A percentile compares a stretch with the other conserved stretches of the same genome.
These are phyloP conservation scores for Boletus rufocinnamomeus DNA, from an alignment of 768 basidiomycete genomes.

Conservation along the genomic window DNA sequence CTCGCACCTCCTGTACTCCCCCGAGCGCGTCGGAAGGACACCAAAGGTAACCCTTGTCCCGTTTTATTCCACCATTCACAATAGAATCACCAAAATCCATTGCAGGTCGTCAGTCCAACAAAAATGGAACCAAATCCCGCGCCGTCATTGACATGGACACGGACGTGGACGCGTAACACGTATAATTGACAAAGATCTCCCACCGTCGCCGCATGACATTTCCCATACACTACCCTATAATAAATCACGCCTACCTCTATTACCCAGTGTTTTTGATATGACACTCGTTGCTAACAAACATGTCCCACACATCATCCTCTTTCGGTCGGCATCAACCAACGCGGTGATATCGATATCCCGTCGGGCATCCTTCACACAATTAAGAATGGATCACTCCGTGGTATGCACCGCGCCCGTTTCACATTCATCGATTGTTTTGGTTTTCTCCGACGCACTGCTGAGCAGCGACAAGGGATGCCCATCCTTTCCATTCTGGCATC, in stretches of 20 bases:
- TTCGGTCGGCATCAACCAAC: background rate
- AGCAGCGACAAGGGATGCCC: background rate
- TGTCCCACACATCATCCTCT: background rate
- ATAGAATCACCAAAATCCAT: background rate
- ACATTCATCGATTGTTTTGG: background rate
- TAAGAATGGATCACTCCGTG: background rate
- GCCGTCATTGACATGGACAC: slow-evolving; percentile 12
- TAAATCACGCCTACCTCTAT: background rate
- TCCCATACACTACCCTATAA: background rate
- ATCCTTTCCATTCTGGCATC: background rate
- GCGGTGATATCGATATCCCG: background rate
- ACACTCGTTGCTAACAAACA: background rate
- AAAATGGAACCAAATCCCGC: background rate
- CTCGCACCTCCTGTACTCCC: slow-evolving; percentile 14
- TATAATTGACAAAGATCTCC: slow-evolving; percentile 2
- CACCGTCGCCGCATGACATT: slow-evolving; percentile 6
- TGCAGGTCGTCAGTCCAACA: background rate
- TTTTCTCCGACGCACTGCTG: background rate
- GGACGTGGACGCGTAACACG: slow-evolving; percentile 2
- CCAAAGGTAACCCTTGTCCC: slow-evolving; percentile 3
- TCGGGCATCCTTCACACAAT: background rate
- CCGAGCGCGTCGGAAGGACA: slow-evolving; percentile 17
- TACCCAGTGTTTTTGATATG: background rate
- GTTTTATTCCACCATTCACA: background rate
- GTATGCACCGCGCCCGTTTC: background rate